phyloP scores from a whole-genome alignment of 176 grass and related monocot genomes.

The Phoenix roebelenii region DNA sequence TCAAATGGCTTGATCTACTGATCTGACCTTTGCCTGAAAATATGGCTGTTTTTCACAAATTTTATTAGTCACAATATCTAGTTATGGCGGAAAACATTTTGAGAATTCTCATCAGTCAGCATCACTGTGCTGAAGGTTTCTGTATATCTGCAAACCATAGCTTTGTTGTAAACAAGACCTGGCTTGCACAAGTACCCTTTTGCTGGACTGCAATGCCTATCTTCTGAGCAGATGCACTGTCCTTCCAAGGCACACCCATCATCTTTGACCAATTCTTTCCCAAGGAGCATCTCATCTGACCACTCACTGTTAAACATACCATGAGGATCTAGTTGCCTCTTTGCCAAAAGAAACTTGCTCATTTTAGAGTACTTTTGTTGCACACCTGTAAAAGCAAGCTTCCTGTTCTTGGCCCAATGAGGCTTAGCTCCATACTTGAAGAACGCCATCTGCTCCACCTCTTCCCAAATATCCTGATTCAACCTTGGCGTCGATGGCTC shows the following conservation, averaged over 20 bases:
- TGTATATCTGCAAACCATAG: constrained; percentile 61
- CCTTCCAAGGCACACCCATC: constrained; percentile 77
- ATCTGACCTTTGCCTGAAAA: too few species aligned
- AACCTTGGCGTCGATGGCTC: constrained; percentile 38
- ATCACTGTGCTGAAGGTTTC: not conserved
- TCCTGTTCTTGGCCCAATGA: constrained; percentile 81
- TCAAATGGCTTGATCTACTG: too few species aligned
- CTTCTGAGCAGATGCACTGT: constrained; percentile 54
- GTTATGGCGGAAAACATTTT: too few species aligned
- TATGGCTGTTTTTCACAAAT: too few species aligned
- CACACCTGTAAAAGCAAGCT: constrained; percentile 49
- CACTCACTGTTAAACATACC: constrained; percentile 60
- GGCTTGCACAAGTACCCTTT: constrained; percentile 51
- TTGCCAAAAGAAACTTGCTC: constrained; percentile 30
- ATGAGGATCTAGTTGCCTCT: constrained; percentile 39
- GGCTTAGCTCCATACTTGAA: constrained; percentile 55
- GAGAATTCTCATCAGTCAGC: too few species aligned
- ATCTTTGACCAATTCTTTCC: not conserved
- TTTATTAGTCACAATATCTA: too few species aligned
- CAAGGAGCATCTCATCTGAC: constrained; percentile 35
- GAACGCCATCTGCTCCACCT: constrained; percentile 93
- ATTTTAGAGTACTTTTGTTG: constrained; percentile 46
- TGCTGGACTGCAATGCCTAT: constrained; percentile 63
- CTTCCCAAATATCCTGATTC: constrained; percentile 70
- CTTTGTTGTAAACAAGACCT: constrained; percentile 56